These are phyloP conservation scores for Ophiostoma himal-ulmi DNA, from an alignment of 2,329 filamentous ascomycete species.

Conservation along the genomic window DNA sequence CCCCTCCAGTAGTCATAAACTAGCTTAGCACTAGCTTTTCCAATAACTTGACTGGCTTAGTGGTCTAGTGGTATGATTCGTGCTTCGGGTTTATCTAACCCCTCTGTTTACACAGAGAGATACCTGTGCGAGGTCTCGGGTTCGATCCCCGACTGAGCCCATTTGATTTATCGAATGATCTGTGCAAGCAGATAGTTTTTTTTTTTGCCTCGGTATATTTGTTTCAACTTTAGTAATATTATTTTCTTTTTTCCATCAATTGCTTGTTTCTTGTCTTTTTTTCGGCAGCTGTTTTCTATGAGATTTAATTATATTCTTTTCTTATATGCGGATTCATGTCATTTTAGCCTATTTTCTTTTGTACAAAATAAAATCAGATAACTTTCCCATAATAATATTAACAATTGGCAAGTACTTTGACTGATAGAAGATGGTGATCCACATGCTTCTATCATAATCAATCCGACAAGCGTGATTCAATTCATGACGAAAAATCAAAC, in stretches of 20 bases:
- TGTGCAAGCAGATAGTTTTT: background rate
- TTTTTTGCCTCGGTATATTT: background rate
- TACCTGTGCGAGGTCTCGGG: constrained; percentile 28
- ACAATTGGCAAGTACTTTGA: too few relatives aligned
- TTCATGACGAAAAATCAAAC: background rate
- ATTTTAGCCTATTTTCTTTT: too few relatives aligned
- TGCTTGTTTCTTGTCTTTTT: background rate
- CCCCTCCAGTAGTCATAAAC: background rate
- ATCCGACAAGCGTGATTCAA: background rate
- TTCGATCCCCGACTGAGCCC: constrained; percentile 28
- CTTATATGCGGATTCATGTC: too few relatives aligned
- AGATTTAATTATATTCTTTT: too few relatives aligned
- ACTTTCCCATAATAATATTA: too few relatives aligned
- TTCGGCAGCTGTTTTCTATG: too few relatives aligned
- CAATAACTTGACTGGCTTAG: constrained; percentile 24
- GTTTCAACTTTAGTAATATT: too few relatives aligned
- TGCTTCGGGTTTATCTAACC: constrained; percentile 26
- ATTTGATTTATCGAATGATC: constrained; percentile 13
- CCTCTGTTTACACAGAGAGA: constrained; percentile 23
- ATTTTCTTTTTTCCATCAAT: background rate
- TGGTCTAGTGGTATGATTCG: constrained; percentile 28
- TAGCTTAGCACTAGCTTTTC: background rate
- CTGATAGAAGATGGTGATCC: too few relatives aligned
- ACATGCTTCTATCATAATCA: background rate
- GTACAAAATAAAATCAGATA: too few relatives aligned